These are phyloP conservation scores for Lactarius hatsudake DNA, from an alignment of 768 basidiomycete genomes.

Conservation along the genomic window DNA sequence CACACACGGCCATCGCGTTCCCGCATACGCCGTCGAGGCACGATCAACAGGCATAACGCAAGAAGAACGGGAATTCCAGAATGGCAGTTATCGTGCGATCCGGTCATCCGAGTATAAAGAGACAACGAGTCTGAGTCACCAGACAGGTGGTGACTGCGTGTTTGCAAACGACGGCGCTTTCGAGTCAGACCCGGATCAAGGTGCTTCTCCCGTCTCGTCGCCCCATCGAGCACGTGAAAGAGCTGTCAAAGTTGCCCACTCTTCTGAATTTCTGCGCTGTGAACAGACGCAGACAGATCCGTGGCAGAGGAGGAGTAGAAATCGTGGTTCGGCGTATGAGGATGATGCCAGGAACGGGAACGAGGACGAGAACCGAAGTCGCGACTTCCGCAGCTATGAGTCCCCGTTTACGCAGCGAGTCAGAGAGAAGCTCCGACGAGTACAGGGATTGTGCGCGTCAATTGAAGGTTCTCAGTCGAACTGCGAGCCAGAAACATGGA, in stretches of 20 bases:
- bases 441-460: background rate
- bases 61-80: background rate
- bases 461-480: background rate
- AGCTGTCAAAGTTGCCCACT: background rate
- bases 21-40: background rate
- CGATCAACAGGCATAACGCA: background rate
- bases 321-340: background rate
- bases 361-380: background rate
- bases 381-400: slow-evolving; percentile 27
- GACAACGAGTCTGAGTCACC: background rate
- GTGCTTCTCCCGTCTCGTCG: slow-evolving; percentile 8
- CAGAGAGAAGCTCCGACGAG: slow-evolving; percentile 39
- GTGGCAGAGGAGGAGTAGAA: background rate
- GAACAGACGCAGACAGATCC: background rate
- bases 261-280: background rate
- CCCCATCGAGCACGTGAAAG: slow-evolving; percentile 9
- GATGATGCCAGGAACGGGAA: background rate
- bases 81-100: background rate
- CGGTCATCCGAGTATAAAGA: background rate
- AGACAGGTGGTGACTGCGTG: background rate
- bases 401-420: slow-evolving; percentile 46
- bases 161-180: background rate
- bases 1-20: background rate
- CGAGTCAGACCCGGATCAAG: background rate
- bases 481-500: background rate